Evolutionary conservation across 805 yeast genomes (phyloP), one percentile per base, ranked within the genome.

Genomic region (Diddensiella santjacobensis): DNA sequence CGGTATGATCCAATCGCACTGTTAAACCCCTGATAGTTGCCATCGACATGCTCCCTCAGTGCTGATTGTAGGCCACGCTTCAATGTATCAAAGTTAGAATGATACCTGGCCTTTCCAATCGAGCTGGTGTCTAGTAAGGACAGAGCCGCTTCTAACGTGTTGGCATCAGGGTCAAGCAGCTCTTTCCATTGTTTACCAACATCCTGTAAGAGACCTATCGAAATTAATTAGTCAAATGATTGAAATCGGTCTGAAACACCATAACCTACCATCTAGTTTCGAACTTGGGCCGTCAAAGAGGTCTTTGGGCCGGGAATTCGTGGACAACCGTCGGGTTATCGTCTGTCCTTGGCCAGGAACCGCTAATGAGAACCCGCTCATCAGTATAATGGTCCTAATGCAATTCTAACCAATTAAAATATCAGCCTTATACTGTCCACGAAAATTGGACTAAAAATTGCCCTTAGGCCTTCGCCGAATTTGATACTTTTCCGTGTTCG

Each of bases 1-100:
- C 87, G 83, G 65, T 87, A 91, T 3, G 91, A 83, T 0, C 96
- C 96, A 40, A 91, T 81, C 55, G 88, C 81, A 56, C 81, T 83
- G 63, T 87, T 89, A 68, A 91, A 89, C 1, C 87, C 82, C 62
- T 87, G 90, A 62, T 82, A 83, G 61, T 88, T 59, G 37, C 50
- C 85, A 55, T 83, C 84, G 23, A 90, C 96, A 1, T 90, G 87
- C 20, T 66, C 68, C 50, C 83, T 77, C 45, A 91, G 70, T 22
- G 81, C 77, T 15, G 62, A 62, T 13, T 81, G 77, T 10, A 90
- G 75, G 45, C 77, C 70, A 20, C 70, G 69, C 52, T 83, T 79
- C 40, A 88, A 65, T 42, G 75, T 74, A 38, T 74, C 70, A 56
- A 91, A 91, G 52, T 87, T 89, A 1, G 73, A 73, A 49, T 74